Base-by-base conservation (phyloP, 1,139 yeast genomes). In the Candida sojae region DNA sequence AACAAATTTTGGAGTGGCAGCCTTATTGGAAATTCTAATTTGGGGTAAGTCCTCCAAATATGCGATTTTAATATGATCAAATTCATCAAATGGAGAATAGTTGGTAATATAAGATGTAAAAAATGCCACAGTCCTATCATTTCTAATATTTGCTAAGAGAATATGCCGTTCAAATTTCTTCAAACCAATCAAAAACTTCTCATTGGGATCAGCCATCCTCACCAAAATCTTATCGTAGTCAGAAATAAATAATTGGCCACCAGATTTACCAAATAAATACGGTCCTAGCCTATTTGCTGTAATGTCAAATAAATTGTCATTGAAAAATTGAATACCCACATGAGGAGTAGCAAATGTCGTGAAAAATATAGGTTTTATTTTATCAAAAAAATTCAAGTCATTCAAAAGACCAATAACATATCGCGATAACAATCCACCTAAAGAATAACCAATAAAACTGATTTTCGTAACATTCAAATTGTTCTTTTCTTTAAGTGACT, bases 271-370 rank as follows among this genome's bases (percentile, higher is more conserved):
- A 29, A 90, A 70, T 2, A 88, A 59, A 51, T 75, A 75, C 1
- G 82, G 72, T 0, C 96, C 96, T 17, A 86, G 46, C 9, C 66
- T 58, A 57, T 87, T 88, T 46, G 88, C 69, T 1, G 80, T 45
- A 11, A 62, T 57, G 48, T 82, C 79, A 49, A 78, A 68, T 9
- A 75, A 50, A 9, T 72, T 64, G 9, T 70, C 64, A 13, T 66
- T 66, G 57, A 72, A 77, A 57, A 80, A 80, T 41, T 75, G 76
- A 10, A 87, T 78, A 0, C 97, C 97, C 6, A 89, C 71, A 67
- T 92, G 97, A 1, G 98, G 98, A 1, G 96, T 85, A 2, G 97
- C 97, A 71, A 91, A 86, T 0, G 96, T 88, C 12, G 91, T 77
- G 60, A 86, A 86, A 45, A 82, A 70, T 2, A 79, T 68, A 0